Evolutionary conservation across 768 basidiomycete genomes (phyloP), one percentile per base, ranked within the genome.

Genomic region (Agrocybe praecox): DNA sequence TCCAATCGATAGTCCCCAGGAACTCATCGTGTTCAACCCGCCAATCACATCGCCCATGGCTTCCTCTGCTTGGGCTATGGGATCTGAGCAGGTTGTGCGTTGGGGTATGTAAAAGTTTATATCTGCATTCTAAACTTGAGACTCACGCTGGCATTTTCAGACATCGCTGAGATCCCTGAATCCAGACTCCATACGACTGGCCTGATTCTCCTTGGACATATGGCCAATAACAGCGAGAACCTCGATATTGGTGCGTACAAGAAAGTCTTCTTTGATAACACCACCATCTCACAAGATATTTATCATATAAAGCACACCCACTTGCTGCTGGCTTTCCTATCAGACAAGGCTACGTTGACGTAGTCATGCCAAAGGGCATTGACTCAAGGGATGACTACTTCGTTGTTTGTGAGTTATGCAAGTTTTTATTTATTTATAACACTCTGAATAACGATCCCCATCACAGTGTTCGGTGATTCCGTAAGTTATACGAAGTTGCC

Each of bases 381-480:
- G 18, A 69, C 11, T 42, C 66, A 12, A 65, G 77, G 32, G 55
- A 72, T 55, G 70, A 77, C 62, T 83, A 82, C 65, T 74, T 80
- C 55, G 68, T 82, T 52, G 81, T 82, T 60, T 67, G 80, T 81
- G 57, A 61, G 72, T 69, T 22, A 9, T 43, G 14, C 36, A 14
- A 6, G 36, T 36, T 7, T 5, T 47, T n/a, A n/a, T n/a, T 6
- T 19, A 34, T 45, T 24, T 32, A 44, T 12, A 22, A 36, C 6
- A 24, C 40, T 18, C 36, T 21, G 54, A 22, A 23, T 5, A 29
- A 36, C 14, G 22, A 12, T 21, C 10, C 45, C 42, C 32, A n/a
- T 34, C 11, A 1, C 53, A 81, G 80, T 82, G 26, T 68, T 82
- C 44, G 80, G 80, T 42, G 78, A 81, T 64, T 81, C 80, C 6